Evolutionary conservation across 768 basidiomycete genomes (phyloP).

Genomic region (Amanita fuliginea): DNA sequence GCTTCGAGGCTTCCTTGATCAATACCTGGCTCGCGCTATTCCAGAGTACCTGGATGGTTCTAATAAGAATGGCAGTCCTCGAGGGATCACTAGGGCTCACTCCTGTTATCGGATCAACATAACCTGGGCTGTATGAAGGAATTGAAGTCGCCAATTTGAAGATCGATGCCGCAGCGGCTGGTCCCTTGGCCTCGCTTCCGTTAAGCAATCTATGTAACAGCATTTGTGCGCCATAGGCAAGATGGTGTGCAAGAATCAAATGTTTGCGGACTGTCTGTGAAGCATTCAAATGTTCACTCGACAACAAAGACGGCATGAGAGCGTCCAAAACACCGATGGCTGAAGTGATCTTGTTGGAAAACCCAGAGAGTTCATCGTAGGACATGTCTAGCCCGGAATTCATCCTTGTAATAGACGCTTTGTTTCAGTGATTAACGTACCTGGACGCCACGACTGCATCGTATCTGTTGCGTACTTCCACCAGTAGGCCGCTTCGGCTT

Average conservation of each 20-base stretch:
- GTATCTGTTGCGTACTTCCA: conserved; percentile 4
- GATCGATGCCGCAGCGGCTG: not conserved
- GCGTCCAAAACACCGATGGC: not conserved
- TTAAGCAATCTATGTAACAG: conserved; percentile 1
- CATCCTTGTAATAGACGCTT: not conserved
- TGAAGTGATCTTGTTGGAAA: conserved; percentile 1
- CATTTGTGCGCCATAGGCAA: conserved; percentile 3
- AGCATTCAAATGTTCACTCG: not conserved
- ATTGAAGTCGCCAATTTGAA: conserved; percentile 2
- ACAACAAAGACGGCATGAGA: not conserved
- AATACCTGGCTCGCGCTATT: conserved; percentile 1
- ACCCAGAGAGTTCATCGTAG: conserved; percentile 1
- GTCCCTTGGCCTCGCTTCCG: not conserved
- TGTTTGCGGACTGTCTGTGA: not conserved
- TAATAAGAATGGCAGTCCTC: not conserved
- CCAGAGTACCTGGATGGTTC: conserved; percentile 1
- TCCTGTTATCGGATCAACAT: conserved; percentile 3
- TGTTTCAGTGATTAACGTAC: not conserved
- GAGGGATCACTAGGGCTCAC: not conserved
- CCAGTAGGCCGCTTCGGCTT: conserved; percentile 3
- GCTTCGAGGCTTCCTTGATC: conserved; percentile 4
- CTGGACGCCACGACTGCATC: conserved; percentile 1
- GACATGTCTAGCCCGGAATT: conserved; percentile 2
- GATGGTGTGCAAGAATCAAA: not conserved
- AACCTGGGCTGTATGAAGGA: not conserved